phyloP scores from a whole-genome alignment of 2,329 filamentous ascomycete species.

The Fusarium pseudograminearum region DNA sequence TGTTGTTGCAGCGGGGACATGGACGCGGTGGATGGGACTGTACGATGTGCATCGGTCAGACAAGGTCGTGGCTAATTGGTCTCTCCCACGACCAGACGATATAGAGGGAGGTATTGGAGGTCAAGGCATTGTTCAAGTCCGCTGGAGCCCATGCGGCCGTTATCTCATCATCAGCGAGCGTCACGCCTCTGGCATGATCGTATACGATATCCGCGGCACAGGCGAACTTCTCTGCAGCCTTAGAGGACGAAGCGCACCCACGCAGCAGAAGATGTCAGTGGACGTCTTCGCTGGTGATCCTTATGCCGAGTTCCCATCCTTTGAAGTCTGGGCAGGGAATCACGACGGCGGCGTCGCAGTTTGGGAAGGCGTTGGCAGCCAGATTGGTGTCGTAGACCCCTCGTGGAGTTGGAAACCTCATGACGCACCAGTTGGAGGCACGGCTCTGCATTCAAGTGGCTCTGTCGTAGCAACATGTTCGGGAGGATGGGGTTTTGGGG shows the following conservation, averaged over 20 bases:
- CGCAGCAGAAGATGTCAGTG: constrained; percentile 68
- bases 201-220: constrained; percentile 73
- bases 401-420: constrained; percentile 65
- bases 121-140: constrained; percentile 70
- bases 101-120: constrained; percentile 71
- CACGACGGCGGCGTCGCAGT: constrained; percentile 66
- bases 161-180: constrained; percentile 74
- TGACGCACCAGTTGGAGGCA: constrained; percentile 61
- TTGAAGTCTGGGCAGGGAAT: constrained; percentile 73
- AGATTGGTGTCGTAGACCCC: constrained; percentile 58
- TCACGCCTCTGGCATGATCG: constrained; percentile 64
- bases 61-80: constrained; percentile 69
- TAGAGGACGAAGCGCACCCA: constrained; percentile 61
- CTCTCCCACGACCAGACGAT: constrained; percentile 69
- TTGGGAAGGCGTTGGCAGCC: constrained; percentile 67
- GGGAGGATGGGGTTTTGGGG: constrained; percentile 61
- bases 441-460: constrained; percentile 65
- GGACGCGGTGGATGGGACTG: constrained; percentile 71
- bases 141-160: constrained; percentile 72
- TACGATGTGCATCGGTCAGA: constrained; percentile 70
- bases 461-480: constrained; percentile 69
- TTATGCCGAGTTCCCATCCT: constrained; percentile 54
- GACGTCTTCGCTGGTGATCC: constrained; percentile 63
- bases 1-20: constrained; percentile 71
- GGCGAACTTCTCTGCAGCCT: constrained; percentile 68